Percentiles rank a stretch among this genome's conserved stretches.
Conservation (phyloP, 208 protist genomes). For the Acanthamoeba castellanii region DNA sequence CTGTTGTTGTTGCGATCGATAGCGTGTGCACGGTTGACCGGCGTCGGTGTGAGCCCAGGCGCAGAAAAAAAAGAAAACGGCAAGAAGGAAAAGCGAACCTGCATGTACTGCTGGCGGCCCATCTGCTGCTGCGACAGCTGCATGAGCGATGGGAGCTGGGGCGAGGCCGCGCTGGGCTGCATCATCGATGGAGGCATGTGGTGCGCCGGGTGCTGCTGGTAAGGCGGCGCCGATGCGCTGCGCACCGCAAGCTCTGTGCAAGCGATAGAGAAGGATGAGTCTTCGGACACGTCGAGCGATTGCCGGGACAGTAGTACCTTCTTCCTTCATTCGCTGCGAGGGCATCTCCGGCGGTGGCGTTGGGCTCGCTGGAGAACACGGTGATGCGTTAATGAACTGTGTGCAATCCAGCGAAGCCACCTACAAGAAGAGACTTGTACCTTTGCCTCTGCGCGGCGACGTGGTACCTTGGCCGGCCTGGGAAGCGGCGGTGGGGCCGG, state of each 20-base stretch:
- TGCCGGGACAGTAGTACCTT: neutral
- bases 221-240: neutral
- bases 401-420: neutral
- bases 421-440: neutral
- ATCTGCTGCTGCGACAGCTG: constrained; percentile 43
- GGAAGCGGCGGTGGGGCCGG: no score
- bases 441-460: neutral
- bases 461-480: neutral
- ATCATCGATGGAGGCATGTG: neutral
- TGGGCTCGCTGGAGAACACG: neutral
- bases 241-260: neutral
- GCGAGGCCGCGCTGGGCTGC: neutral
- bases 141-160: neutral
- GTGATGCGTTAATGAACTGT: neutral
- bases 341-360: constrained; percentile 3
- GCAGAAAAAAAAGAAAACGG: no score
- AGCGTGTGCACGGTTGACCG: neutral
- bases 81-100: no score
- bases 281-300: no score
- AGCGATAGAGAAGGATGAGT: no score
- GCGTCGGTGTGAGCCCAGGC: no score
- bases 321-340: constrained; percentile 2
- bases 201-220: neutral
- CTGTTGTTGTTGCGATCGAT: neutral
- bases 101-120: neutral